A percentile compares a stretch with the other conserved stretches of the same genome.
Evolutionary conservation across 2,329 filamentous ascomycete species (phyloP).

Genomic region (Exophiala sp.): DNA sequence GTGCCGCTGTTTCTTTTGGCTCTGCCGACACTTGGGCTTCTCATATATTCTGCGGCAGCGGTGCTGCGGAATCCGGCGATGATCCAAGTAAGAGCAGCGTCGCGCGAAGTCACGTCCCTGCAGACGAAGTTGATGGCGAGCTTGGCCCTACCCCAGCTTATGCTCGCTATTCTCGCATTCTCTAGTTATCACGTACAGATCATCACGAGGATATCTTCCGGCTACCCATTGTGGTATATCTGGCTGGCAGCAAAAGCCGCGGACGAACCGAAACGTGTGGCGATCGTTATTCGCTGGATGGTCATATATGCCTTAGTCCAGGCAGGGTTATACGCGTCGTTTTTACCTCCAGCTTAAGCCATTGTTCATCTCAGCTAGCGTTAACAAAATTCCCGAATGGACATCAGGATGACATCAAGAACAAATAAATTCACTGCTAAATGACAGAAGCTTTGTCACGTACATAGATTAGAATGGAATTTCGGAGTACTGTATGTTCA

Average conservation of each 20-base stretch:
- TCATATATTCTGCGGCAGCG: slow-evolving; percentile 58
- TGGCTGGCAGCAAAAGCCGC: slow-evolving; percentile 49
- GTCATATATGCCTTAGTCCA: slow-evolving; percentile 81
- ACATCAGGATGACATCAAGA: no score
- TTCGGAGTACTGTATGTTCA: no score
- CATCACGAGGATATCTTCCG: slow-evolving; percentile 82
- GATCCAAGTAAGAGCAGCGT: not conserved
- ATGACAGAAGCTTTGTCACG: no score
- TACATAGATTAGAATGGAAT: no score
- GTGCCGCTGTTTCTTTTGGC: slow-evolving; percentile 84
- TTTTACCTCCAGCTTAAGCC: slow-evolving; percentile 76
- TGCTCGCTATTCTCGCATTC: slow-evolving; percentile 68
- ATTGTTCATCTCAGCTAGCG: no score
- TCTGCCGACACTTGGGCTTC: slow-evolving; percentile 67
- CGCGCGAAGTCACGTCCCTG: not conserved
- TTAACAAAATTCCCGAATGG: no score
- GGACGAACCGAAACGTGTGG: slow-evolving; percentile 2
- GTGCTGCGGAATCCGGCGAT: slow-evolving; percentile 2
- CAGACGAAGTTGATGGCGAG: slow-evolving; percentile 32
- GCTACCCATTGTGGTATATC: slow-evolving; percentile 86
- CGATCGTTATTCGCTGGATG: slow-evolving; percentile 61
- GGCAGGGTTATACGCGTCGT: slow-evolving; percentile 78
- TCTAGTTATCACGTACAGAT: slow-evolving; percentile 92
- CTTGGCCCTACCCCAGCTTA: slow-evolving; percentile 68
- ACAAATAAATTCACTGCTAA: no score